These are phyloP conservation scores for Pythium brassicae DNA, from an alignment of 352 stramenopile species.

Conservation along the genomic window DNA sequence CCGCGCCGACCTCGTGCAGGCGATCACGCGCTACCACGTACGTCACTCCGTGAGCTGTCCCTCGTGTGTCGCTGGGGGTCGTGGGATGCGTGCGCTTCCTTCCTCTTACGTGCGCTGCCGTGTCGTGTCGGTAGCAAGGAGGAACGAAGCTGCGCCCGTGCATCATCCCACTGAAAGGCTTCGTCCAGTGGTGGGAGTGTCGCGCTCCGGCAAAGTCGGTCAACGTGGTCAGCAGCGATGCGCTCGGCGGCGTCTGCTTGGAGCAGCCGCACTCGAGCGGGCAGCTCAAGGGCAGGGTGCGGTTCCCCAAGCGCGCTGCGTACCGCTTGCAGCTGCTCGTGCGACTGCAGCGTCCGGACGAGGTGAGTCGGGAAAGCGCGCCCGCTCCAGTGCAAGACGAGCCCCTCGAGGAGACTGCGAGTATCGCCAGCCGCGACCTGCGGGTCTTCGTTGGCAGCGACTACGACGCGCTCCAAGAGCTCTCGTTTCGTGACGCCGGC, in stretches of 20 bases:
- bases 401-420: constrained; percentile 4
- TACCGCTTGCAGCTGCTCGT: constrained; percentile 40
- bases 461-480: constrained; percentile 52
- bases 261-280: constrained; percentile 14
- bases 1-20: constrained; percentile 35
- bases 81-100: no score
- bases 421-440: constrained; percentile 4
- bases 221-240: constrained; percentile 23
- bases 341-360: neutral
- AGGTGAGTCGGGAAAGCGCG: neutral
- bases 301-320: constrained; percentile 47
- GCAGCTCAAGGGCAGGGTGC: constrained; percentile 27
- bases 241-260: constrained; percentile 19
- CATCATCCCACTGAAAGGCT: constrained; percentile 55
- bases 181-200: constrained; percentile 63
- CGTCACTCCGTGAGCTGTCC: constrained; percentile 1
- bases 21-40: constrained; percentile 48
- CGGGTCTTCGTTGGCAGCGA: constrained; percentile 51
- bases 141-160: constrained; percentile 37
- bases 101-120: no score
- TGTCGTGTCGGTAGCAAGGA: constrained; percentile 29
- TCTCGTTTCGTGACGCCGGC: constrained; percentile 30
- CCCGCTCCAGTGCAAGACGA: neutral
- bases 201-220: constrained; percentile 32
- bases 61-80: neutral